Conservation (phyloP, 169 alveolate genomes). For the Eimeria acervulina region DNA sequence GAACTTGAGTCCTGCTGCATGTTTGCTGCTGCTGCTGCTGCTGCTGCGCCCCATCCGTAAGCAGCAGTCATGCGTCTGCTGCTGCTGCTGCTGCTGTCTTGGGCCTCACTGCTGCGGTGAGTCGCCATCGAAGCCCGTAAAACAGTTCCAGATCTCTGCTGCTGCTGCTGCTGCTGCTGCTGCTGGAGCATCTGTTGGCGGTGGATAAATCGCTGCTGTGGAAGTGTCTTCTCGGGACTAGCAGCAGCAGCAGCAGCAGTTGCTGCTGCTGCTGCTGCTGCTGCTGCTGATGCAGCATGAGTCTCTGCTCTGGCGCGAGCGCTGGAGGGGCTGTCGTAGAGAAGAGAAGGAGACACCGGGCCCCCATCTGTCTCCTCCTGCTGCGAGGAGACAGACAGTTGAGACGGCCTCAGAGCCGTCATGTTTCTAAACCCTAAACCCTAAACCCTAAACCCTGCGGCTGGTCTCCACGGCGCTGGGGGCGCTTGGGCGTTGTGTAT, state of each 20-base stretch:
- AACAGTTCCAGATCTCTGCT: not conserved
- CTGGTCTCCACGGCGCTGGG: not conserved
- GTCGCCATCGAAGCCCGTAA: not conserved
- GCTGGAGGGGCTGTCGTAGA: constrained; percentile 24
- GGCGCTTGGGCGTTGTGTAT: not conserved
- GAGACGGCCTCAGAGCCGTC: not conserved
- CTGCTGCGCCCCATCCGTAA: not conserved
- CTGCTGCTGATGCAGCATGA: no score
- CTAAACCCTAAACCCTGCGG: not conserved
- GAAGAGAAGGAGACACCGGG: not conserved
- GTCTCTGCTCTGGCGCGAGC: not conserved
- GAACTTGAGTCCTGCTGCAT: no score
- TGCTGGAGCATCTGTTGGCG: not conserved
- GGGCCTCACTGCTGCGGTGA: not conserved
- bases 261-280: no score
- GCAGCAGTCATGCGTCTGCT: not conserved
- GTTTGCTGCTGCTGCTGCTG: no score
- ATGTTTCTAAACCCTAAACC: no score
- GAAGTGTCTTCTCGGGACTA: no score
- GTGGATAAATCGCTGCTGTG: not conserved
- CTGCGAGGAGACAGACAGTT: not conserved
- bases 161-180: constrained; percentile 34
- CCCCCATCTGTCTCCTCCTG: not conserved
- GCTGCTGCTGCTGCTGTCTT: constrained; percentile 6
- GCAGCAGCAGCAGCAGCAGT: no score